These are phyloP conservation scores for Wickerhamiella sergipiensis DNA, from an alignment of 805 yeast genomes.

Conservation along the genomic window DNA sequence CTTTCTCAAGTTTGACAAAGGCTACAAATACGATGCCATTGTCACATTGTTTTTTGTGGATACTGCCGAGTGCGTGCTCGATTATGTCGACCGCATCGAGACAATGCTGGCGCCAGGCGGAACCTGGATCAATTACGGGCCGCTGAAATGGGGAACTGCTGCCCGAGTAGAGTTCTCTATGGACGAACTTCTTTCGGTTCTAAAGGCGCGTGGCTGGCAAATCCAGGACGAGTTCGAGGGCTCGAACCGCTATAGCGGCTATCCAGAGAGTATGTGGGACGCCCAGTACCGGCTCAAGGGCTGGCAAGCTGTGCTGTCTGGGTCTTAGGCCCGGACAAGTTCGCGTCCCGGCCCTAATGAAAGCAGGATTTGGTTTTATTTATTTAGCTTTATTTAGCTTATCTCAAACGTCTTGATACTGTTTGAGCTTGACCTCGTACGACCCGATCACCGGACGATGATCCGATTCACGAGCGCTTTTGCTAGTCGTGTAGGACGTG, in stretches of 20 bases:
- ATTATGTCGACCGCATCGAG: conserved; percentile 56
- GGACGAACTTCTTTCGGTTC: conserved; percentile 48
- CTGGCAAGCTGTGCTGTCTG: conserved; percentile 2
- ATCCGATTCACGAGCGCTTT: conserved; percentile 57
- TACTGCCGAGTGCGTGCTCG: conserved; percentile 77
- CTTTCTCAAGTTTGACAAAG: conserved; percentile 39
- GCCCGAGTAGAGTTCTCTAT: conserved; percentile 56
- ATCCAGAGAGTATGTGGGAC: conserved; percentile 21
- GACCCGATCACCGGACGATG: conserved; percentile 80
- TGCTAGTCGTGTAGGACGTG: conserved; percentile 43
- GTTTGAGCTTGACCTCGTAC: conserved; percentile 33
- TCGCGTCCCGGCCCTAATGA: too few species aligned
- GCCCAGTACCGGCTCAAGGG: conserved; percentile 19
- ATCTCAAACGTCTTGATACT: not conserved
- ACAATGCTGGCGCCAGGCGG: conserved; percentile 35
- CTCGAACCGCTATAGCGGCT: conserved; percentile 22
- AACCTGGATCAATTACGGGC: conserved; percentile 84
- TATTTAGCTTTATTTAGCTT: too few species aligned
- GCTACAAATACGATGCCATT: conserved; percentile 27
- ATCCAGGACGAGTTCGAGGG: conserved; percentile 18
- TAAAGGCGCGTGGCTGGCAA: conserved; percentile 52
- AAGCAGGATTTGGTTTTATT: too few species aligned
- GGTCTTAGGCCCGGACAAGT: too few species aligned
- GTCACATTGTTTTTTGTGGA: conserved; percentile 64
- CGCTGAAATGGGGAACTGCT: conserved; percentile 80